These are phyloP conservation scores for Iris pallida DNA, from an alignment of 116 monocot species.

Conservation along the genomic window DNA sequence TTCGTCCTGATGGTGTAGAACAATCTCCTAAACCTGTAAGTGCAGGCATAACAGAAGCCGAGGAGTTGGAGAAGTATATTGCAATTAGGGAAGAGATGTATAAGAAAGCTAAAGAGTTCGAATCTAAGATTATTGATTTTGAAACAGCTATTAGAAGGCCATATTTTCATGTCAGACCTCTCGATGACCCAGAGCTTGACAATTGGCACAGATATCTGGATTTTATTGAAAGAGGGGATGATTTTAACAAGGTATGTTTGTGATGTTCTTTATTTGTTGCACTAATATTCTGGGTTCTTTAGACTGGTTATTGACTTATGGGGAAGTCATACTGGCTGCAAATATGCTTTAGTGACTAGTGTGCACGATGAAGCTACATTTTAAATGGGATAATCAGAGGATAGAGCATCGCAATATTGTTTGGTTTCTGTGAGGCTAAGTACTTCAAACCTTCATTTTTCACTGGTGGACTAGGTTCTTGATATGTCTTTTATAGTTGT, in stretches of 20 bases:
- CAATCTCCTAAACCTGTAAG: slow-evolving; percentile 51
- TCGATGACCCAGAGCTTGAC: slow-evolving; percentile 98
- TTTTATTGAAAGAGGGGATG: slow-evolving; percentile 91
- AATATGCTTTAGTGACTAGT: slow-evolving; percentile 74
- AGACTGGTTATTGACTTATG: not conserved
- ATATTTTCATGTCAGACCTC: slow-evolving; percentile 95
- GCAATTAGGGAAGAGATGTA: slow-evolving; percentile 96
- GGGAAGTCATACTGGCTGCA: slow-evolving; percentile 17
- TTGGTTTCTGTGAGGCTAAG: slow-evolving; percentile 97
- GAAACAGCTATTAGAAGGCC: slow-evolving; percentile 98
- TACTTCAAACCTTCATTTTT: slow-evolving; percentile 90
- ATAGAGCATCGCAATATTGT: slow-evolving; percentile 80
- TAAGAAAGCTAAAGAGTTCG: slow-evolving; percentile 97
- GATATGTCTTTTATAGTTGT: slow-evolving; percentile 46
- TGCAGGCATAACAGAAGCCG: slow-evolving; percentile 75
- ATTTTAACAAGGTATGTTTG: slow-evolving; percentile 64
- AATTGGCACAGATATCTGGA: slow-evolving; percentile 99
- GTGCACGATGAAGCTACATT: slow-evolving; percentile 93
- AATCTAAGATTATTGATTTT: slow-evolving; percentile 95
- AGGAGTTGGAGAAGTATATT: slow-evolving; percentile 90
- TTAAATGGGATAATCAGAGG: slow-evolving; percentile 78
- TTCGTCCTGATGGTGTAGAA: slow-evolving; percentile 51
- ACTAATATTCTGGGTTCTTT: slow-evolving; percentile 4
- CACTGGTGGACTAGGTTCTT: slow-evolving; percentile 86
- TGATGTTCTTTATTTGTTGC: not conserved